Percentiles rank a stretch among this genome's conserved stretches.
These are phyloP conservation scores for Aspergillus sp. DNA, from an alignment of 2,329 filamentous ascomycete genomes.

Conservation along the genomic window DNA sequence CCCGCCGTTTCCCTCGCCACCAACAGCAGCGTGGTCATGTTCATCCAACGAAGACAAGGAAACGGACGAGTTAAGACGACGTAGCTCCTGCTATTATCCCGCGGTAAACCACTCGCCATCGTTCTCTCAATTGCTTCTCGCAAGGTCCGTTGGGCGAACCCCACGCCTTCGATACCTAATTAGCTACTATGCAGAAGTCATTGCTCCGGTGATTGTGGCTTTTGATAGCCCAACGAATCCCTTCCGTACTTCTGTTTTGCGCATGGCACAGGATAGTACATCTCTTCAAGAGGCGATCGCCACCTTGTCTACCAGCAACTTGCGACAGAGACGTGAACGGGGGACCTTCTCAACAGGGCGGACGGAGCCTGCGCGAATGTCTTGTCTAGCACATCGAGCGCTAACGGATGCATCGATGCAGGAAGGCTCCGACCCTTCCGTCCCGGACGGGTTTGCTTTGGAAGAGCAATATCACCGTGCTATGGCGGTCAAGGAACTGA, in stretches of 20 bases:
- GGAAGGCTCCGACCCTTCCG: slow-evolving; percentile 41
- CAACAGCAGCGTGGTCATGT: neutral
- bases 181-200: slow-evolving; percentile 89
- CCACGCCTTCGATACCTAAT: slow-evolving; percentile 84
- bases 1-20: neutral
- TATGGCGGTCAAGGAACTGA: slow-evolving; percentile 78
- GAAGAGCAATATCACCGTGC: slow-evolving; percentile 84
- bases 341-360: slow-evolving; percentile 55
- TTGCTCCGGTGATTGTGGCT: slow-evolving; percentile 87
- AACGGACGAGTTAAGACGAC: neutral
- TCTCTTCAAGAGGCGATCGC: slow-evolving; percentile 92
- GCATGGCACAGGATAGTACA: slow-evolving; percentile 72
- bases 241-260: slow-evolving; percentile 78
- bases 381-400: slow-evolving; percentile 47
- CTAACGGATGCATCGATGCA: slow-evolving; percentile 40
- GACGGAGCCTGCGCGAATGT: slow-evolving; percentile 50
- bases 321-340: slow-evolving; percentile 71
- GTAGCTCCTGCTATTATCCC: slow-evolving; percentile 13
- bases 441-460: slow-evolving; percentile 61
- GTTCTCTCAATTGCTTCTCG: slow-evolving; percentile 37
- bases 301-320: slow-evolving; percentile 82
- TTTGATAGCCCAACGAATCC: slow-evolving; percentile 86
- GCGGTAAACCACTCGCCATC: slow-evolving; percentile 28
- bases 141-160: slow-evolving; percentile 59
- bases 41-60: neutral